Percentiles rank a stretch among this genome's conserved stretches.
Conservation (phyloP, 2,329 filamentous ascomycete genomes). For the Anthostomella pinea region DNA sequence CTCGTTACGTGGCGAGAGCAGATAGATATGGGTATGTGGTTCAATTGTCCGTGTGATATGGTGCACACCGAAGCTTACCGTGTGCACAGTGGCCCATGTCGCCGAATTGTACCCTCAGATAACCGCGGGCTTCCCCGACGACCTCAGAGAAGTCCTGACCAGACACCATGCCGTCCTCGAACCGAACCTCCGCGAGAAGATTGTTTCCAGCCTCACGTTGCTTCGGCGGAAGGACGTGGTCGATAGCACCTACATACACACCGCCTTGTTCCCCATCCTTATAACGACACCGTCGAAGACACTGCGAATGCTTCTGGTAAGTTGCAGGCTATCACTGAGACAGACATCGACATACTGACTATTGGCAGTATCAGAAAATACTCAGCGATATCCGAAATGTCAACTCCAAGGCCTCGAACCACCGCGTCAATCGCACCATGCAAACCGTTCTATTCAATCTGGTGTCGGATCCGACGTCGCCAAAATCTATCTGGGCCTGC, state of each 20-base stretch:
- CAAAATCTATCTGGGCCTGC: conserved; percentile 91
- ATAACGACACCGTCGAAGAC: conserved; percentile 90
- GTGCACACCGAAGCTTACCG: conserved; percentile 4
- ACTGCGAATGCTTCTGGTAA: conserved; percentile 76
- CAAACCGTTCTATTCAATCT: conserved; percentile 93
- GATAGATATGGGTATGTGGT: conserved; percentile 71
- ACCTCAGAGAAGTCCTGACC: conserved; percentile 77
- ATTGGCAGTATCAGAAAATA: conserved; percentile 81
- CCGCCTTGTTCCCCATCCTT: conserved; percentile 91
- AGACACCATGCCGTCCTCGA: conserved; percentile 81
- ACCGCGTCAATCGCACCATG: conserved; percentile 87
- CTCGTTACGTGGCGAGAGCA: conserved; percentile 84
- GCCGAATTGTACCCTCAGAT: conserved; percentile 88
- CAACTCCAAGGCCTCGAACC: conserved; percentile 85
- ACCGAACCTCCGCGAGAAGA: conserved; percentile 84
- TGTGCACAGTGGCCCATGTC: conserved; percentile 66
- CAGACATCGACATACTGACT: too few relatives aligned
- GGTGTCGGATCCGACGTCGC: conserved; percentile 77
- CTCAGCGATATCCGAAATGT: conserved; percentile 84
- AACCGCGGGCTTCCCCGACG: conserved; percentile 71
- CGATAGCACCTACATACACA: conserved; percentile 77
- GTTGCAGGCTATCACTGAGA: too few relatives aligned
- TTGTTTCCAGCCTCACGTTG: conserved; percentile 85
- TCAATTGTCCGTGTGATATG: not conserved
- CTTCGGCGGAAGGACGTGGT: conserved; percentile 89